A percentile compares a stretch with the other conserved stretches of the same genome.
These are phyloP conservation scores for Neltuma alba DNA, from an alignment of 306 rosid genomes.

Conservation along the genomic window DNA sequence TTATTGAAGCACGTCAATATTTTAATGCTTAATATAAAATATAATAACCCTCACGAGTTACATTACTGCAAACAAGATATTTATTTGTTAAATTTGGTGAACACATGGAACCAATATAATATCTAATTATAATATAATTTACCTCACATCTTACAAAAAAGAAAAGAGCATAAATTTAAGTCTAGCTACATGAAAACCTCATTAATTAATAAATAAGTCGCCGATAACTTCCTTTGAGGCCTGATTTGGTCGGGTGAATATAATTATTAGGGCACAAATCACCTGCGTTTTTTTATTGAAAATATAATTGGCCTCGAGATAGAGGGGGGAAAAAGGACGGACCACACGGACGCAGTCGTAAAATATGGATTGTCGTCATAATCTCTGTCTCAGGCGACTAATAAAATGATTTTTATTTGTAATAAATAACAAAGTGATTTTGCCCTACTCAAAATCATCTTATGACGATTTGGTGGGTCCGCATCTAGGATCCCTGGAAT, in stretches of 20 bases:
- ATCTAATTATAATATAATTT: not conserved
- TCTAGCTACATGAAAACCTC: too few species aligned
- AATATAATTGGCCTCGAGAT: not conserved
- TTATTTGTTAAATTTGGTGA: not conserved
- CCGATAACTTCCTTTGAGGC: too few species aligned
- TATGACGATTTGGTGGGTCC: slow-evolving; percentile 59
- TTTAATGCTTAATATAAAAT: not conserved
- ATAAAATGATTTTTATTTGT: too few species aligned
- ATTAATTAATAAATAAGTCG: too few species aligned
- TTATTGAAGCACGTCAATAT: not conserved
- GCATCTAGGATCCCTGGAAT: slow-evolving; percentile 32
- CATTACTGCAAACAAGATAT: not conserved
- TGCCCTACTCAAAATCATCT: slow-evolving; percentile 34
- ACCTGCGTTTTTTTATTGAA: not conserved
- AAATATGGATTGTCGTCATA: not conserved
- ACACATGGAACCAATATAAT: not conserved
- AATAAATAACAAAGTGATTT: slow-evolving; percentile 19
- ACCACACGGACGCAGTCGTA: not conserved
- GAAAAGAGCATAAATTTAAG: too few species aligned
- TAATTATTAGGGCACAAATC: not conserved
- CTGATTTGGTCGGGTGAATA: too few species aligned
- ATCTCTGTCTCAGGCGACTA: slow-evolving; percentile 19
- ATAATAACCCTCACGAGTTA: not conserved
- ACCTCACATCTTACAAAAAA: too few species aligned
- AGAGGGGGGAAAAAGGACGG: not conserved